Evolutionary conservation across 2,329 filamentous ascomycete genomes (phyloP), one percentile per base, ranked within the genome.

Genomic region (Neonectria hederae): DNA sequence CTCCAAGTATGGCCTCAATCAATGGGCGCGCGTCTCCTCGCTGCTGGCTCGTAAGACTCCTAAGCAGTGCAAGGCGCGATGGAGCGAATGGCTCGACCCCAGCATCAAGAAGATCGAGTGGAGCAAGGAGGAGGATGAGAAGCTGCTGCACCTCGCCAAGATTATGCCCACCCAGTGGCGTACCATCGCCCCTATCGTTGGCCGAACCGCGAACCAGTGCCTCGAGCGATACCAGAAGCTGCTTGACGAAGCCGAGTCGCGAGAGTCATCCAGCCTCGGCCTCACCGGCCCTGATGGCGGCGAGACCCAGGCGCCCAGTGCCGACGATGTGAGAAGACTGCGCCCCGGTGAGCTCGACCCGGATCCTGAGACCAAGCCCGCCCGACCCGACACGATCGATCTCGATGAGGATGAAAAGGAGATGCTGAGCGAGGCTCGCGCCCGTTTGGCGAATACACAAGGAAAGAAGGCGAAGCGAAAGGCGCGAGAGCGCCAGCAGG

Each of bases 111-210:
- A 99, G 85, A 96, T 97, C 73, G 96, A 99, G 83, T 99, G 96
- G 95, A 97, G 93, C 77, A 92, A 96, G 76, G 96, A 99, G 80
- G 96, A 99, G 79, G 96, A 99, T 79, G 96, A 99, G 84, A 97
- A 97, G 83, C 86, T 99, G 65, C 82, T 99, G 74, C 96, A 98
- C 76, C 86, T 99, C 75, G 96, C 96, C 66, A 99, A 98, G 86
- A 86, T 99, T 82, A 97, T 99, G 91, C 96, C 96, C 62, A 98
- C 95, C 28, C 96, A 99, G 87, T 99, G 96, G 96, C 91, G 96
- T 75, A 98, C 96, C 52, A 98, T 99, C 76, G 95, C 96, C 62
- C 94, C 96, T 59, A 95, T 98, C 72, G 94, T 99, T 74, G 96
- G 96, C 70, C 89, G 96, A 75, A 98, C 96, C 48, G 96, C 96